These are phyloP conservation scores for Aspergillus carbonarius DNA, from an alignment of 2,329 filamentous ascomycete species.

Conservation along the genomic window DNA sequence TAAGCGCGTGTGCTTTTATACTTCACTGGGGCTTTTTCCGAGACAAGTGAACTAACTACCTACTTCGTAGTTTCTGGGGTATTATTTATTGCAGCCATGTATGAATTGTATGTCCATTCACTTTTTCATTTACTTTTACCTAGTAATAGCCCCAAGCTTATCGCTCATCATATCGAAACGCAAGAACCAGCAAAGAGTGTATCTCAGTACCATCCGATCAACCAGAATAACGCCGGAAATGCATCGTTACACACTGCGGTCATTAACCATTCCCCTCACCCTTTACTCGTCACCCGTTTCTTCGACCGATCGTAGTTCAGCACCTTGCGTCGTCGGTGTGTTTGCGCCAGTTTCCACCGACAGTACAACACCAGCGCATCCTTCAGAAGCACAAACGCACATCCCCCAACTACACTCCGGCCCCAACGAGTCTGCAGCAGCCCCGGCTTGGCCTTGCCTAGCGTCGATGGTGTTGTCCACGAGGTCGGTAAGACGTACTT, in stretches of 20 bases:
- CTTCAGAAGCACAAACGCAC: constrained; percentile 82
- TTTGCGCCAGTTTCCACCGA: constrained; percentile 49
- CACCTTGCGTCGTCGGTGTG: constrained; percentile 47
- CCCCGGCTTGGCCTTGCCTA: constrained; percentile 52
- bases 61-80: too few relatives aligned
- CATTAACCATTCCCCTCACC: constrained; percentile 9
- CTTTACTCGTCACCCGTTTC: constrained; percentile 31
- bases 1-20: background rate
- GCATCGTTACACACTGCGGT: constrained; percentile 20
- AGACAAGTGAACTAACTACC: too few relatives aligned
- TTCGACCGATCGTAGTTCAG: constrained; percentile 48
- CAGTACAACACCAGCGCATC: constrained; percentile 63
- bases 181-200: constrained; percentile 8
- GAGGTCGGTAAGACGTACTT: constrained; percentile 65
- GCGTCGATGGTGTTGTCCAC: constrained; percentile 56
- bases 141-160: background rate
- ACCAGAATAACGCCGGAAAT: constrained; percentile 22
- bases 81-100: too few relatives aligned
- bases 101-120: background rate
- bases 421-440: constrained; percentile 85
- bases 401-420: constrained; percentile 82
- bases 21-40: too few relatives aligned
- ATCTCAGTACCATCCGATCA: constrained; percentile 6
- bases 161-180: background rate
- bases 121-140: background rate